phyloP scores from a whole-genome alignment of 805 yeast genomes.

The Metschnikowia similis region DNA sequence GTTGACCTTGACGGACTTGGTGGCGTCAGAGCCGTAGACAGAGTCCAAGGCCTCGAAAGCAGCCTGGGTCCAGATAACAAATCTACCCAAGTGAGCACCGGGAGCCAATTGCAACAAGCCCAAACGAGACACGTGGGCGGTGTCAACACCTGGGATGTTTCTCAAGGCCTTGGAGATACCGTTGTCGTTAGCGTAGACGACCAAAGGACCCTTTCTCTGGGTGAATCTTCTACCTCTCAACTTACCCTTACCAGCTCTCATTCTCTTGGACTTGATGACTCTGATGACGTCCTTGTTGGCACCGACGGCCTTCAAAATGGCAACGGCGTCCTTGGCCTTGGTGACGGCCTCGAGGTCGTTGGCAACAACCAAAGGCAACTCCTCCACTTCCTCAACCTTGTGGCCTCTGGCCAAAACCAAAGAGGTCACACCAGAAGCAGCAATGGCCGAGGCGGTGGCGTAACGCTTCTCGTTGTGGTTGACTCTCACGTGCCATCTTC shows the following conservation, averaged over 20 bases:
- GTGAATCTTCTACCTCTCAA: conserved; percentile 99
- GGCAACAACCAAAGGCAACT: conserved; percentile 96
- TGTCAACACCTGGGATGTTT: conserved; percentile 99
- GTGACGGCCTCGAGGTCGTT: conserved; percentile 85
- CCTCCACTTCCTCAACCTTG: conserved; percentile 97
- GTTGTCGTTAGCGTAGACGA: conserved; percentile 96
- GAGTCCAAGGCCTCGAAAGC: conserved; percentile 96
- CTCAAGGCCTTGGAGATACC: conserved; percentile 98
- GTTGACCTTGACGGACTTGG: conserved; percentile 78
- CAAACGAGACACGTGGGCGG: conserved; percentile 85
- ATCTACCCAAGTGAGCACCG: conserved; percentile 99
- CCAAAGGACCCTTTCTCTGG: conserved; percentile 99
- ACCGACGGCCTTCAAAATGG: conserved; percentile 96
- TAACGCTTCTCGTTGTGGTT: conserved; percentile 99
- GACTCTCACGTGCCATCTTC: conserved; percentile 99
- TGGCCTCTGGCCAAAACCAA: conserved; percentile 99
- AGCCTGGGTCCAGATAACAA: conserved; percentile 98
- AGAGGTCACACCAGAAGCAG: conserved; percentile 98
- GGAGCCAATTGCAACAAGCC: conserved; percentile 98
- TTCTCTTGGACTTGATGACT: conserved; percentile 97
- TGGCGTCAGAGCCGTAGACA: conserved; percentile 92
- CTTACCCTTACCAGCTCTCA: conserved; percentile 99
- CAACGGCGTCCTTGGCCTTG: conserved; percentile 99
- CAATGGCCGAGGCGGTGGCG: conserved; percentile 99
- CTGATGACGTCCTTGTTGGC: conserved; percentile 97